Percentiles rank a stretch among this genome's conserved stretches.
phyloP scores from a whole-genome alignment of 2,329 filamentous ascomycete genomes.

The Claviceps digitariae region DNA sequence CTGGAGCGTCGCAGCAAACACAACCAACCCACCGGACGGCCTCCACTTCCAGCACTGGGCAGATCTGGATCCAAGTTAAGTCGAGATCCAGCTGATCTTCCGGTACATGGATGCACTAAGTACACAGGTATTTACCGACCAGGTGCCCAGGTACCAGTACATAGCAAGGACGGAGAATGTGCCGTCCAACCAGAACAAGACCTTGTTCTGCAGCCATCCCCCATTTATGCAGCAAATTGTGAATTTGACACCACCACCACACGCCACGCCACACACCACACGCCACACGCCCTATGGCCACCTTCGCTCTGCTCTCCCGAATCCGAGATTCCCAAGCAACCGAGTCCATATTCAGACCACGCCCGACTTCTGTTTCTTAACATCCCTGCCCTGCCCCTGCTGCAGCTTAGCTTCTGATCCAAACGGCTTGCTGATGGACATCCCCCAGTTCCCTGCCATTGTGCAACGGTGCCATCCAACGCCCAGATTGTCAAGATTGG shows the following conservation, averaged over 20 bases:
- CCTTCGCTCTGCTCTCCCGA: background rate
- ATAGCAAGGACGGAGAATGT: background rate
- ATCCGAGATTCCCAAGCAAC: conserved; percentile 2
- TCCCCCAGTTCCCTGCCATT: background rate
- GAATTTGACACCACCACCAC: background rate
- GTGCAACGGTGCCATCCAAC: conserved; percentile 1
- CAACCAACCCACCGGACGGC: background rate
- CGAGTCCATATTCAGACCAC: background rate
- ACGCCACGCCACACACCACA: background rate
- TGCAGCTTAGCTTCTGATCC: background rate
- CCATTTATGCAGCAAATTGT: too few species aligned
- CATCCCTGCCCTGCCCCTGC: background rate
- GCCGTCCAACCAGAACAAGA: background rate
- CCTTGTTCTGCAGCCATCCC: background rate
- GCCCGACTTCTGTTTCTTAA: conserved; percentile 4
- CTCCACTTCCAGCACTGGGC: background rate
- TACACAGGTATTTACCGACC: background rate
- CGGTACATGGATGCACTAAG: background rate
- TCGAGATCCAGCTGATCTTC: background rate
- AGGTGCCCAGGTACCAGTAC: background rate
- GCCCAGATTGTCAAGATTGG: conserved; percentile 5
- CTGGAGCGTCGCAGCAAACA: background rate
- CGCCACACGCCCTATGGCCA: background rate
- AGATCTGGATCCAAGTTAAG: background rate
- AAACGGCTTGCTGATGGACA: background rate